Evolutionary conservation across 164 flowering plant species (phyloP).

Genomic region (Piper longum): DNA sequence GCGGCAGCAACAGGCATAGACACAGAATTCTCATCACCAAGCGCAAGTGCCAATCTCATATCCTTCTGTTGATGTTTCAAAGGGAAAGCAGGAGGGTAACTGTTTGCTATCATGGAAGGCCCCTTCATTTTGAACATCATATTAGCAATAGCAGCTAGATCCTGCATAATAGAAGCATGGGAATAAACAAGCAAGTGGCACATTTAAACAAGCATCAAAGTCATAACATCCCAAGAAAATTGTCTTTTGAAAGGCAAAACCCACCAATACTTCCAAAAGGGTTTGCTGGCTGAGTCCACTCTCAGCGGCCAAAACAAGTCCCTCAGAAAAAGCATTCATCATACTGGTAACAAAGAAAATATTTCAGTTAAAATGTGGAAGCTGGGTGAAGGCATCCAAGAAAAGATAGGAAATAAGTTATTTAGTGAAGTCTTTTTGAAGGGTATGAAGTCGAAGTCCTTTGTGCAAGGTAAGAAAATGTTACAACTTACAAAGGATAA

Average conservation of each 20-base stretch:
- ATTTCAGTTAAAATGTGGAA: not conserved
- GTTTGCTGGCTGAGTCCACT: conserved; percentile 65
- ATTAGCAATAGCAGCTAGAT: conserved; percentile 66
- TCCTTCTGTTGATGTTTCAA: conserved; percentile 98
- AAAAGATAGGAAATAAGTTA: not conserved
- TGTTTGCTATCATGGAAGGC: conserved; percentile 58
- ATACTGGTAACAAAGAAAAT: conserved; percentile 31
- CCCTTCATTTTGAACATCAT: conserved; percentile 88
- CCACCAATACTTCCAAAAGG: conserved; percentile 78
- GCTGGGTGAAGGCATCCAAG: not conserved
- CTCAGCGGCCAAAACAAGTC: conserved; percentile 62
- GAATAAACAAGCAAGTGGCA: not conserved
- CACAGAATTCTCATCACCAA: conserved; percentile 86
- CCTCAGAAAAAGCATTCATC: conserved; percentile 97
- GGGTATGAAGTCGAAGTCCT: too few relatives aligned
- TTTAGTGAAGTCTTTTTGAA: not conserved
- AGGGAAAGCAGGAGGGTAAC: conserved; percentile 79
- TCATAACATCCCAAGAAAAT: not conserved
- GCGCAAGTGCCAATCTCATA: conserved; percentile 93
- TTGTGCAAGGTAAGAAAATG: too few relatives aligned
- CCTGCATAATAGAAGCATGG: conserved; percentile 34
- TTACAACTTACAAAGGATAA: too few relatives aligned
- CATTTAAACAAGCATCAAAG: not conserved
- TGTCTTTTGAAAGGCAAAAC: not conserved
- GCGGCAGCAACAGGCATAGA: conserved; percentile 98